phyloP scores from a whole-genome alignment of 345 rosid genomes.

The Conringia planisiliqua region DNA sequence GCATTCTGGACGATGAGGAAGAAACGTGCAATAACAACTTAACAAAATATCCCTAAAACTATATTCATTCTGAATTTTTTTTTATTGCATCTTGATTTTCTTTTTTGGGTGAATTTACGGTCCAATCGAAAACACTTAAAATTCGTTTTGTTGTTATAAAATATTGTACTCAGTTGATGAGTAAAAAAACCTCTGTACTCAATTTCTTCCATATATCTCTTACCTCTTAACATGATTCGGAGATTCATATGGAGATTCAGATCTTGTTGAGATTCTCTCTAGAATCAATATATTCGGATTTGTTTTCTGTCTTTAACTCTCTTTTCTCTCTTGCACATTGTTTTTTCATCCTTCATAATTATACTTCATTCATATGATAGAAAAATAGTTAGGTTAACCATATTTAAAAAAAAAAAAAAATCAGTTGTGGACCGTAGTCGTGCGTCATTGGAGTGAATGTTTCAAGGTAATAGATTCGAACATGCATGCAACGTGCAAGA shows the following conservation, averaged over 20 bases:
- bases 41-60: not conserved
- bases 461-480: too few species aligned
- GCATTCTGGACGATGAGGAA: conserved; percentile 92
- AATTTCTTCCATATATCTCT: not conserved
- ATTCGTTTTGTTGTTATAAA: not conserved
- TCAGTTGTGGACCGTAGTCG: too few species aligned
- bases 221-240: not conserved
- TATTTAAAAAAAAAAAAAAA: too few species aligned
- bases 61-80: conserved; percentile 9
- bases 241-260: not conserved
- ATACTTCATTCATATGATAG: too few species aligned
- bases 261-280: too few species aligned
- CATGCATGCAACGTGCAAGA: too few species aligned
- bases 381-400: too few species aligned
- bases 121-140: not conserved
- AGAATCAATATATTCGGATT: too few species aligned
- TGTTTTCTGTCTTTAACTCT: too few species aligned
- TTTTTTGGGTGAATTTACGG: not conserved
- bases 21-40: conserved; percentile 28
- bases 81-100: conserved; percentile 5
- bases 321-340: too few species aligned
- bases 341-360: too few species aligned
- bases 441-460: too few species aligned
- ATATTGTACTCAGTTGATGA: not conserved
- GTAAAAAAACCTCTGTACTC: not conserved